Percentiles rank a stretch among this genome's conserved stretches.
These are phyloP conservation scores for Barnettozyma californica DNA, from an alignment of 805 yeast species.

Conservation along the genomic window DNA sequence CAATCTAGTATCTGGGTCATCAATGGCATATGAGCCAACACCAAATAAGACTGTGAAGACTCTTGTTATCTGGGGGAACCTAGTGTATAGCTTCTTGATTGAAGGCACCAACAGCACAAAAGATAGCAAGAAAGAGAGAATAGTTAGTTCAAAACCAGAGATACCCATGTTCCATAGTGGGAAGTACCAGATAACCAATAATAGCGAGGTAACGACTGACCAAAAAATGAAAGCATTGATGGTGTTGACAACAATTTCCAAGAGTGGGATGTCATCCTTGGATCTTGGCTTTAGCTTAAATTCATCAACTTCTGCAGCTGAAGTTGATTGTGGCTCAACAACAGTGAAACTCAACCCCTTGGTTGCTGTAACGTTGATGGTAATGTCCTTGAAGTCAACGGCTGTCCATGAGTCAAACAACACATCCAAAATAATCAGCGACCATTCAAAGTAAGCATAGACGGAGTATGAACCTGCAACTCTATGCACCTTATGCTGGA, in stretches of 20 bases:
- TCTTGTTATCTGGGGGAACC: slow-evolving; percentile 50
- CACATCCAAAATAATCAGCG: slow-evolving; percentile 75
- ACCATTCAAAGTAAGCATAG: slow-evolving; percentile 95
- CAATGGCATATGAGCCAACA: slow-evolving; percentile 67
- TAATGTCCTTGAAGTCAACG: slow-evolving; percentile 61
- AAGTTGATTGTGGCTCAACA: slow-evolving; percentile 8
- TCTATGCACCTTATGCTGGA: slow-evolving; percentile 86
- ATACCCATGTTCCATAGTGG: slow-evolving; percentile 98
- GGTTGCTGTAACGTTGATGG: slow-evolving; percentile 31
- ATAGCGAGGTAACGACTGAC: slow-evolving; percentile 76
- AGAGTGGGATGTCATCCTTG: slow-evolving; percentile 23
- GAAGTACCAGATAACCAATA: slow-evolving; percentile 91
- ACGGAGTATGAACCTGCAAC: slow-evolving; percentile 92
- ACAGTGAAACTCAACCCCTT: slow-evolving; percentile 17
- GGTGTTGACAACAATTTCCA: slow-evolving; percentile 39
- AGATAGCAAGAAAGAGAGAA: slow-evolving; percentile 56
- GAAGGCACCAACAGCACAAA: slow-evolving; percentile 44
- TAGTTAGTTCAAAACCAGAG: slow-evolving; percentile 83
- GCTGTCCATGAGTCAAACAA: slow-evolving; percentile 79
- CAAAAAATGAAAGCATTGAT: slow-evolving; percentile 76
- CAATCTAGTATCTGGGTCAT: slow-evolving; percentile 66
- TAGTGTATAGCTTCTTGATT: slow-evolving; percentile 33
- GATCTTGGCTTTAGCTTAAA: slow-evolving; percentile 16
- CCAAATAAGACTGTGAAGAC: slow-evolving; percentile 55
- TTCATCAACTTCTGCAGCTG: not conserved